Evolutionary conservation across 2,329 filamentous ascomycete genomes (phyloP).

Genomic region (Westerdykella sp.): DNA sequence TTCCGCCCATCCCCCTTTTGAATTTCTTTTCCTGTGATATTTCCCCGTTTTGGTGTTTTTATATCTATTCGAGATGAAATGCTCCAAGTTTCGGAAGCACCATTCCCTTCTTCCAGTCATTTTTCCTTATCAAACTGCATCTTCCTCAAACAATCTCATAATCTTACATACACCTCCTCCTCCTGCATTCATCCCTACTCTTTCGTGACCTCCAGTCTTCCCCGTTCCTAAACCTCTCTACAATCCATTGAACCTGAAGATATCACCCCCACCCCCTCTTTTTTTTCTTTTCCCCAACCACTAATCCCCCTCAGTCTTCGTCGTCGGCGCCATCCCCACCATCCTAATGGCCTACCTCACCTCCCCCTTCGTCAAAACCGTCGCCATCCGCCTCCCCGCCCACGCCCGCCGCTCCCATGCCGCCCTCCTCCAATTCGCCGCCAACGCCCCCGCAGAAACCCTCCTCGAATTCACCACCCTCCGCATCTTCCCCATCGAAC

Average conservation of each 20-base stretch:
- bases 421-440: slow-evolving; percentile 22
- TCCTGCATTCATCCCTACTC: too few species aligned
- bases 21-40: background rate
- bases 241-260: background rate
- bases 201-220: background rate
- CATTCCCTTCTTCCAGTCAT: too few species aligned
- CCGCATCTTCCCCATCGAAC: slow-evolving; percentile 29
- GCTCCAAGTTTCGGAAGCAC: too few species aligned
- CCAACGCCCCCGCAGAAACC: slow-evolving; percentile 14
- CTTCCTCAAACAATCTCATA: too few species aligned
- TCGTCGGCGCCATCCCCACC: slow-evolving; percentile 28
- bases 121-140: too few species aligned
- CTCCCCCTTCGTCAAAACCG: slow-evolving; percentile 31
- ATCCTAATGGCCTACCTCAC: slow-evolving; percentile 30
- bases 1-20: slow-evolving; percentile 15
- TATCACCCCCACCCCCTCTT: background rate
- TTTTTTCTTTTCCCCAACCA: background rate
- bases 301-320: slow-evolving; percentile 16
- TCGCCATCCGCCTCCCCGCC: slow-evolving; percentile 28
- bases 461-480: slow-evolving; percentile 33
- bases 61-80: too few species aligned
- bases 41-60: too few species aligned
- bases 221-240: background rate
- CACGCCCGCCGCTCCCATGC: slow-evolving; percentile 20
- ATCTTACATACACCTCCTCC: too few species aligned